These are phyloP conservation scores for button mushroom (Agaricus bisporus) DNA, from an alignment of 768 basidiomycete species.

Conservation along the genomic window DNA sequence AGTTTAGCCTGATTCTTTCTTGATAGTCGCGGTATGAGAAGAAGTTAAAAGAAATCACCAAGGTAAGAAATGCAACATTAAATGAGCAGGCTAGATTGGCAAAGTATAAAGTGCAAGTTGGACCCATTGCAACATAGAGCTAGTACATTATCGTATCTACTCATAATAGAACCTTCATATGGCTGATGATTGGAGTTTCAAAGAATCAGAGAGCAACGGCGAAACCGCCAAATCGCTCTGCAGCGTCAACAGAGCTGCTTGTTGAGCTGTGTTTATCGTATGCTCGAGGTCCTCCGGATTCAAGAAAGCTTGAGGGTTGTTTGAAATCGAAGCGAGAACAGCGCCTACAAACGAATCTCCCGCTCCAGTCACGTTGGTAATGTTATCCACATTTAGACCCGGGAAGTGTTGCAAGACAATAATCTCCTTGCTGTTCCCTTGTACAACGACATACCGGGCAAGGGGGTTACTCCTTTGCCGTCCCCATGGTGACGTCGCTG, in stretches of 20 bases:
- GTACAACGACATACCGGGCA: constrained; percentile 46
- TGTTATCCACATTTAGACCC: constrained; percentile 33
- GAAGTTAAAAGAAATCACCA: constrained; percentile 36
- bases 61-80: constrained; percentile 18
- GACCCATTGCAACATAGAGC: constrained; percentile 32
- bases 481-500: constrained; percentile 43
- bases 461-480: constrained; percentile 38
- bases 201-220: constrained; percentile 42
- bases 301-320: constrained; percentile 38
- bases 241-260: constrained; percentile 57
- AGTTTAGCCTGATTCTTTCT: no score
- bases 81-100: constrained; percentile 49
- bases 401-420: constrained; percentile 74
- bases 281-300: constrained; percentile 36
- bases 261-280: constrained; percentile 52
- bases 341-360: constrained; percentile 89
- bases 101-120: constrained; percentile 56
- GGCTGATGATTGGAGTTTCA: constrained; percentile 9
- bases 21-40: constrained; percentile 51
- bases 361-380: constrained; percentile 83
- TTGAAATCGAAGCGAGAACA: constrained; percentile 60
- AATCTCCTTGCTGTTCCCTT: constrained; percentile 38
- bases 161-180: not conserved
- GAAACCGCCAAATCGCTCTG: constrained; percentile 59
- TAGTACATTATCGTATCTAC: not conserved